Base-by-base conservation (phyloP, 1,284 basidiomycete genomes). In the Paramarasmius palmivorus region DNA sequence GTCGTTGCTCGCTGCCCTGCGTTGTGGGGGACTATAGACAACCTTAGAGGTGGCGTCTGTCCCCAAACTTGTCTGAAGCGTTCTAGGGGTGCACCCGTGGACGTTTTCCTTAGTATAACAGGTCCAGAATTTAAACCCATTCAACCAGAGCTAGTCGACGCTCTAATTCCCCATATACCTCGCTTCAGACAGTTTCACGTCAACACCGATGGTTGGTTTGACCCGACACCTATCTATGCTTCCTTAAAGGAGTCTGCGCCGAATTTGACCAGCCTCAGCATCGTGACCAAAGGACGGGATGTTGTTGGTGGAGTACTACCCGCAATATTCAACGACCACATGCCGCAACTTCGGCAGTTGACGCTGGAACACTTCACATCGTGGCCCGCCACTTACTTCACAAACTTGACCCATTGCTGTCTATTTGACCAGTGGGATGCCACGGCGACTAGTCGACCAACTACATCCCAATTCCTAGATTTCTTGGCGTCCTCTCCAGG, bases 11-110 rank as follows among this genome's bases (percentile, higher is more conserved):
- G 47, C 15, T 56, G 41, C n/a, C 58, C 54, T n/a, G 17, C 35
- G 12, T 36, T 59, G 10, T 59, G 58, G 58, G 52, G 56, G 12
- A 57, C 50, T 6, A 51, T 59, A 4, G 58, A 59, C 35, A 57
- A 51, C 22, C 7, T 29, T 45, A 17, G 45, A 34, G 29, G 32
- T n/a, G 40, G 40, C 12, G 29, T 56, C 41, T 23, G 35, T 39
- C 50, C 53, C 4, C 19, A 22, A 23, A 49, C 22, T 14, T 57
- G 32, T 36, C 20, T 51, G 29, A 57, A 52, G 34, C 56, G 58
- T 17, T 57, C 56, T 25, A 35, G 53, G 17, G 48, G 38, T 17
- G 48, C 58, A 3, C 56, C 56, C 6, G 36, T 59, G 3, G 57
- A 44, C 3, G 56, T 57, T 8, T 57, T 53, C 25, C 47, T 56